These are phyloP conservation scores for Leptoxyphium fumago DNA, from an alignment of 2,329 filamentous ascomycete species.

Conservation along the genomic window DNA sequence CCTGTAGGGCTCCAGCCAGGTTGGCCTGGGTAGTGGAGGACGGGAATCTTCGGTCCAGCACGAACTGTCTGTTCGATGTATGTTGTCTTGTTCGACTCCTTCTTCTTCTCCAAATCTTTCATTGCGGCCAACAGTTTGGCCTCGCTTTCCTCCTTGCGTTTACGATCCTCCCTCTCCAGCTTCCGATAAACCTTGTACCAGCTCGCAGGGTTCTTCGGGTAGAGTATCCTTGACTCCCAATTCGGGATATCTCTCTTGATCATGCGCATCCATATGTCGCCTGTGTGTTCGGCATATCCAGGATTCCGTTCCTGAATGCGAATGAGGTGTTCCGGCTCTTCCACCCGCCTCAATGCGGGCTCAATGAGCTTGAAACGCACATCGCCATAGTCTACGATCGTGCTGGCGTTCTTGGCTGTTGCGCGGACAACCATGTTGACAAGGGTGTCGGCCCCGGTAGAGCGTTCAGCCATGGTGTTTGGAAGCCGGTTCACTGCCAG, in stretches of 20 bases:
- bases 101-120: constrained; percentile 41
- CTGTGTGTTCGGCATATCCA: constrained; percentile 55
- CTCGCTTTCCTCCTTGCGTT: constrained; percentile 18
- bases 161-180: constrained; percentile 26
- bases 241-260: constrained; percentile 64
- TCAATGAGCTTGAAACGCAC: constrained; percentile 52
- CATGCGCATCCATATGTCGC: constrained; percentile 63
- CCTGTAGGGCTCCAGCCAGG: not conserved
- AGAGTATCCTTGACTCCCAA: constrained; percentile 29
- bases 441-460: constrained; percentile 17
- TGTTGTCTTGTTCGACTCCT: constrained; percentile 37
- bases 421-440: constrained; percentile 25
- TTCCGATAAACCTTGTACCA: constrained; percentile 65
- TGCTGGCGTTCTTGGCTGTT: constrained; percentile 26
- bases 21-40: not conserved
- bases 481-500: not conserved
- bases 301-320: constrained; percentile 61
- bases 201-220: constrained; percentile 49
- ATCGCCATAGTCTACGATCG: constrained; percentile 54
- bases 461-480: not conserved
- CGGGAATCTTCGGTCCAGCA: not conserved
- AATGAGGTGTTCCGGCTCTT: constrained; percentile 56
- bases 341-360: constrained; percentile 55
- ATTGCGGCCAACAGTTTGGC: constrained; percentile 36
- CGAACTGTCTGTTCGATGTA: constrained; percentile 9